Evolutionary conservation across 148 eudicot species (phyloP).

Genomic region (Spergularia bocconei): DNA sequence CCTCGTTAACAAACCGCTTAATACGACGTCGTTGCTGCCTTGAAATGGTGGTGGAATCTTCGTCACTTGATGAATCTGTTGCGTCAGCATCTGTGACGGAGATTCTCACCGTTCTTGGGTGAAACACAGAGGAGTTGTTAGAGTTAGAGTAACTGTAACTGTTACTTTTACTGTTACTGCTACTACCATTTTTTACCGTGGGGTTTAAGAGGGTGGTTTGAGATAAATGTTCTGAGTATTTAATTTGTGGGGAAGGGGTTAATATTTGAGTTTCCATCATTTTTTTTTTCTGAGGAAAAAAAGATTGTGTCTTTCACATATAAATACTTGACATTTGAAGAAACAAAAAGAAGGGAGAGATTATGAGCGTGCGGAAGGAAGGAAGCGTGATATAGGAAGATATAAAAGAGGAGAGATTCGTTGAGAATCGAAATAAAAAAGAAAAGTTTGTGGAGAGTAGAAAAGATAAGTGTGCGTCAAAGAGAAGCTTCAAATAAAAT

Average conservation of each 20-base stretch:
- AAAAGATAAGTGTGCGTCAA: constrained; percentile 30
- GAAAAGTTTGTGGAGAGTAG: constrained; percentile 17
- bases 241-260: constrained; percentile 25
- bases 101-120: constrained; percentile 49
- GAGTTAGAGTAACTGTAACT: too few species aligned
- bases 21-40: constrained; percentile 34
- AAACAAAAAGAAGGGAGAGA: background rate
- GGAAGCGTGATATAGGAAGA: constrained; percentile 20
- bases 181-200: background rate
- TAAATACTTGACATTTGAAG: background rate
- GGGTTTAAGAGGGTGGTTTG: constrained; percentile 32
- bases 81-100: constrained; percentile 67
- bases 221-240: constrained; percentile 46
- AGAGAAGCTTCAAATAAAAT: constrained; percentile 31
- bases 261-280: constrained; percentile 7
- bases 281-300: too few species aligned
- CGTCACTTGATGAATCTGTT: constrained; percentile 76
- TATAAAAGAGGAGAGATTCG: constrained; percentile 19
- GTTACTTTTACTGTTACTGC: too few species aligned
- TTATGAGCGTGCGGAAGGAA: constrained; percentile 16
- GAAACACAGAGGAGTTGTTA: background rate
- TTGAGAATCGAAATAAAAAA: constrained; percentile 21
- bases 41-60: constrained; percentile 7
- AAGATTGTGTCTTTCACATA: background rate
- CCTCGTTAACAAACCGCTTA: constrained; percentile 51